Percentiles rank a stretch among this genome's conserved stretches.
Conservation (phyloP, 2,329 filamentous ascomycete species). For the Aspergillus fructus region DNA sequence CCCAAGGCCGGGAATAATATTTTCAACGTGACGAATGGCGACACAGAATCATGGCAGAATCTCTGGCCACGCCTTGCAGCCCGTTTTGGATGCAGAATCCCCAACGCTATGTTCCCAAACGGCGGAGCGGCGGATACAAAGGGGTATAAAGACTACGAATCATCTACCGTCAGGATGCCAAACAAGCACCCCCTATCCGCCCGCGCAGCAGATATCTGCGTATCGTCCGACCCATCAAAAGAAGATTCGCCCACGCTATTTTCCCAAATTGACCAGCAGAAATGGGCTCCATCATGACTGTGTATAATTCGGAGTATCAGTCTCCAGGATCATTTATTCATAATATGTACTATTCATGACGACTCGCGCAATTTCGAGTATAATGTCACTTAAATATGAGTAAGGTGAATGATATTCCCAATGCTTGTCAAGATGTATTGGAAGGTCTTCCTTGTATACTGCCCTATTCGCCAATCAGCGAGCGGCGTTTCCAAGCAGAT, state of each 20-base stretch:
- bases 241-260: slow-evolving; percentile 8
- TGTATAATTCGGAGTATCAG: too few relatives aligned
- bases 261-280: slow-evolving; percentile 38
- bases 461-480: background rate
- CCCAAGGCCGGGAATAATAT: slow-evolving; percentile 35
- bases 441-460: too few relatives aligned
- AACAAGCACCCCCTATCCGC: slow-evolving; percentile 23
- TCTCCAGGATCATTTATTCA: too few relatives aligned
- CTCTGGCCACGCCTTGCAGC: slow-evolving; percentile 43
- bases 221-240: slow-evolving; percentile 9
- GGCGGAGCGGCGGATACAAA: slow-evolving; percentile 12
- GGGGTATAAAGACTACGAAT: slow-evolving; percentile 9
- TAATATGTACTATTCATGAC: too few relatives aligned
- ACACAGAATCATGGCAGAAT: slow-evolving; percentile 38
- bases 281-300: slow-evolving; percentile 26
- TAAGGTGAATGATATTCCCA: too few relatives aligned
- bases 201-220: slow-evolving; percentile 22
- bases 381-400: too few relatives aligned
- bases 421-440: too few relatives aligned
- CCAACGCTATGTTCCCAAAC: slow-evolving; percentile 22
- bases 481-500: background rate
- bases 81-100: slow-evolving; percentile 34
- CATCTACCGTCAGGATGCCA: slow-evolving; percentile 15
- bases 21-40: slow-evolving; percentile 45
- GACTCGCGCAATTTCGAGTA: too few relatives aligned